Evolutionary conservation across 164 flowering plant species (phyloP).

Genomic region (Buxus sempervirens): DNA sequence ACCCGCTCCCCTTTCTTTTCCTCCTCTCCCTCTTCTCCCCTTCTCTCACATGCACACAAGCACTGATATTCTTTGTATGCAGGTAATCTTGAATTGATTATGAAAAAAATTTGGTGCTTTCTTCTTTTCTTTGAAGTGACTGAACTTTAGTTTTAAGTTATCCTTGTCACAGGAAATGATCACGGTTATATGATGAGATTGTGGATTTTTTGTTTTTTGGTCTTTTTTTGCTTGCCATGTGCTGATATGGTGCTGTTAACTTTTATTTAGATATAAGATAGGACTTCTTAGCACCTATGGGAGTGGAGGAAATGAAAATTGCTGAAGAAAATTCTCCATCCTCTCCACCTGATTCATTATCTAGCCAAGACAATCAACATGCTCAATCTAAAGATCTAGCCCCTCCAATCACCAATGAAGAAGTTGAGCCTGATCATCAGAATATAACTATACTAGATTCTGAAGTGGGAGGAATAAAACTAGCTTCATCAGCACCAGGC

Average conservation of each 20-base stretch:
- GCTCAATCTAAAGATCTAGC: constrained; percentile 9
- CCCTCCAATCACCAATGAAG: constrained; percentile 17
- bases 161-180: too few species aligned
- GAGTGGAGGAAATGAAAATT: constrained; percentile 43
- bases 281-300: constrained; percentile 10
- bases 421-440: constrained; percentile 16
- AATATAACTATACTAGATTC: constrained; percentile 10
- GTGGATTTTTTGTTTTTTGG: neutral
- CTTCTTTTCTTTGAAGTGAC: neutral
- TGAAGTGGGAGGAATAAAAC: constrained; percentile 13
- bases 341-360: constrained; percentile 10
- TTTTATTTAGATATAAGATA: constrained; percentile 16
- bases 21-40: too few species aligned
- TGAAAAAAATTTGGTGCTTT: too few species aligned
- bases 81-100: too few species aligned
- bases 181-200: neutral
- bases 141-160: neutral
- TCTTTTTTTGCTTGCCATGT: neutral
- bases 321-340: constrained; percentile 27
- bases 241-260: neutral
- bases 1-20: too few species aligned
- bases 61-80: too few species aligned
- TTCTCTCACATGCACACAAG: too few species aligned
- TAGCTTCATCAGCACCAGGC: constrained; percentile 9
- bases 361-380: constrained; percentile 21